A percentile compares a stretch with the other conserved stretches of the same genome.
Evolutionary conservation across 2,329 filamentous ascomycete genomes (phyloP).

Genomic region (Sclerotinia borealis): DNA sequence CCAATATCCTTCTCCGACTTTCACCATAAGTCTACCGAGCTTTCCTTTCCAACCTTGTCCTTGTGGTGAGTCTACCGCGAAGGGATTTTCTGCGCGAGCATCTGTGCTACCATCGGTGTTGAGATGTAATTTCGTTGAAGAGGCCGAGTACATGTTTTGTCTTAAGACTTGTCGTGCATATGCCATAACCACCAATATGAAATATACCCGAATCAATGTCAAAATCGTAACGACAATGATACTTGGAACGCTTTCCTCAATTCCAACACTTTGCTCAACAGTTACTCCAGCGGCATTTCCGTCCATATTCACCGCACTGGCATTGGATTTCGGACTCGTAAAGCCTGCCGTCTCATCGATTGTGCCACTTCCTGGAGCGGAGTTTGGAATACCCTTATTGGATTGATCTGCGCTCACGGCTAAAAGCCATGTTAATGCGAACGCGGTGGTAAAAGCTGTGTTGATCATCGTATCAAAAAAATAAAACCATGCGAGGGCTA

Average conservation of each 20-base stretch:
- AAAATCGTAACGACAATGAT: slow-evolving; percentile 69
- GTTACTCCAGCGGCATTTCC: slow-evolving; percentile 37
- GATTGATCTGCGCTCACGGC: slow-evolving; percentile 42
- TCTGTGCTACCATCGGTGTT: slow-evolving; percentile 35
- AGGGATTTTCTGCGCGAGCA: slow-evolving; percentile 58
- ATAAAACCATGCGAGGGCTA: slow-evolving; percentile 81
- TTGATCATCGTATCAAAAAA: slow-evolving; percentile 77
- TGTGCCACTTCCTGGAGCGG: slow-evolving; percentile 32
- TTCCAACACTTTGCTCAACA: slow-evolving; percentile 58
- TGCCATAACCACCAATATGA: slow-evolving; percentile 75
- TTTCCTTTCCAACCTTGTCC: slow-evolving; percentile 75
- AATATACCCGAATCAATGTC: slow-evolving; percentile 74
- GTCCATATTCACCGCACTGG: slow-evolving; percentile 49
- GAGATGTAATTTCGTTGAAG: slow-evolving; percentile 27
- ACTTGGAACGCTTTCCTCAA: slow-evolving; percentile 65
- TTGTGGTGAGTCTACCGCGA: slow-evolving; percentile 62
- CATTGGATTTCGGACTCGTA: slow-evolving; percentile 56
- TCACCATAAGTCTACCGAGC: slow-evolving; percentile 73
- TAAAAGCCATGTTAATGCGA: slow-evolving; percentile 82
- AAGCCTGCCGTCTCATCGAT: slow-evolving; percentile 61
- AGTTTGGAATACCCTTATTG: slow-evolving; percentile 38
- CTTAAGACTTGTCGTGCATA: slow-evolving; percentile 74
- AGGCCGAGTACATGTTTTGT: slow-evolving; percentile 54
- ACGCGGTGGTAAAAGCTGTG: slow-evolving; percentile 72
- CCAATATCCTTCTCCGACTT: slow-evolving; percentile 73